Conservation (phyloP, 116 monocot species). For the Papilionanthe hybrid region DNA sequence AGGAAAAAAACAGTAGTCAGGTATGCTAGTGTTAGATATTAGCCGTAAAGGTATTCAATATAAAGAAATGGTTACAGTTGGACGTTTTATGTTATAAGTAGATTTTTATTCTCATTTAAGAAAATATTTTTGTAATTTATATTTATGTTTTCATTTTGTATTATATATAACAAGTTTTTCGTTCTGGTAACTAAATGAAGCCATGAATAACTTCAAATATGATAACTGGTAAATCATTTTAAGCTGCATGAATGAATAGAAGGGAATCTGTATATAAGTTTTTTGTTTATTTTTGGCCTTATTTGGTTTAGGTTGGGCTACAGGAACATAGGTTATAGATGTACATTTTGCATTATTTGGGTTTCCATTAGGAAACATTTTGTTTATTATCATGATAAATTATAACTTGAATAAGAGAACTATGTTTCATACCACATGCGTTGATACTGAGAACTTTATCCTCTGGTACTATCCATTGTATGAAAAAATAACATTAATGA, state of each 20-base stretch:
- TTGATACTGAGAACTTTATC: background rate
- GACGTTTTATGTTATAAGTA: too few relatives aligned
- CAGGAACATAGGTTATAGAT: background rate
- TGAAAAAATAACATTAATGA: background rate
- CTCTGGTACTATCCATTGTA: background rate
- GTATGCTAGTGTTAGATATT: too few relatives aligned
- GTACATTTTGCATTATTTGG: background rate
- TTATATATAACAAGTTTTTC: too few relatives aligned
- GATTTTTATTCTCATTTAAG: too few relatives aligned
- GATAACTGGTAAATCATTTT: background rate
- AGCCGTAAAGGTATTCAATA: too few relatives aligned
- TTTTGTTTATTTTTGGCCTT: background rate
- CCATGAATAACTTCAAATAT: background rate
- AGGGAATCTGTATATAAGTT: background rate
- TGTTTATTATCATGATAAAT: background rate
- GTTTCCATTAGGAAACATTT: background rate
- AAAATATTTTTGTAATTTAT: too few relatives aligned
- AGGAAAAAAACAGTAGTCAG: too few relatives aligned
- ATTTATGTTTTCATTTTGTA: too few relatives aligned
- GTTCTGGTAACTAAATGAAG: background rate
- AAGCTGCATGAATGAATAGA: background rate
- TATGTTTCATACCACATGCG: background rate
- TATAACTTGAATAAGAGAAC: background rate
- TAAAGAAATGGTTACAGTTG: too few relatives aligned
- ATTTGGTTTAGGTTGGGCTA: background rate